Base-by-base conservation (phyloP, 495 filamentous ascomycete genomes). In the Bacidia rubella region DNA sequence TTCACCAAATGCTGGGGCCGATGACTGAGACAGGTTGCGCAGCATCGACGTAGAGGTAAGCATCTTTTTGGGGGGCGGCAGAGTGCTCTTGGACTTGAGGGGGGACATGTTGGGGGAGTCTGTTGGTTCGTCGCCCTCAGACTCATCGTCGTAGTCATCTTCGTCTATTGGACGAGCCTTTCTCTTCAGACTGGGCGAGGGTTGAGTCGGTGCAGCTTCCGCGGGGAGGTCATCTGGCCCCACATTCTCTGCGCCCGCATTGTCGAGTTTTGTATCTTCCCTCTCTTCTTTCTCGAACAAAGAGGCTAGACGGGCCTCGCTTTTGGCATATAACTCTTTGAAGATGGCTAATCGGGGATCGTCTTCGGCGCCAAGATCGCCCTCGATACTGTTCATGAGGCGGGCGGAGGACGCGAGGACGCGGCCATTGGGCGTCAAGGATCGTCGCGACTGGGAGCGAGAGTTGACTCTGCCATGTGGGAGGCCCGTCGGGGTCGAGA, bases 91-190 rank as follows among this genome's bases (percentile, higher is more conserved):
- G 25, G 72, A 68, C 60, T 84, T 82, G 32, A 77, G 65, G 17
- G 80, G 75, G 1, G 78, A 80, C 23, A 73, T 65, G 47, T 67
- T 65, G 48, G 65, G 60, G 23, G 64, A 61, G 44, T 74, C 69
- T 12, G 75, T 72, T 25, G 82, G 80, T 27, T 82, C 79, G 2
- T 82, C 79, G 4, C 77, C 75, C 0, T 82, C 74, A 17, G 80
- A 79, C 2, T 86, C 83, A 41, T 93, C 86, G 45, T 94, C 87
- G 54, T 95, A 86, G 45, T 85, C 86, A 59, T 87, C 87, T 65
- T 85, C 80, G 62, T 85, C 82, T 60, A 94, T 83, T 47, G 82
- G 79, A 32, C 87, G 73, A 38, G 83, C 74, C 38, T 81, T 59
- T 57, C 80, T 85, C 62, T 76, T 77, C 11, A 74, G 66, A n/a